These are phyloP conservation scores for Aristolochia californica DNA, from an alignment of 164 flowering plant species.

Conservation along the genomic window DNA sequence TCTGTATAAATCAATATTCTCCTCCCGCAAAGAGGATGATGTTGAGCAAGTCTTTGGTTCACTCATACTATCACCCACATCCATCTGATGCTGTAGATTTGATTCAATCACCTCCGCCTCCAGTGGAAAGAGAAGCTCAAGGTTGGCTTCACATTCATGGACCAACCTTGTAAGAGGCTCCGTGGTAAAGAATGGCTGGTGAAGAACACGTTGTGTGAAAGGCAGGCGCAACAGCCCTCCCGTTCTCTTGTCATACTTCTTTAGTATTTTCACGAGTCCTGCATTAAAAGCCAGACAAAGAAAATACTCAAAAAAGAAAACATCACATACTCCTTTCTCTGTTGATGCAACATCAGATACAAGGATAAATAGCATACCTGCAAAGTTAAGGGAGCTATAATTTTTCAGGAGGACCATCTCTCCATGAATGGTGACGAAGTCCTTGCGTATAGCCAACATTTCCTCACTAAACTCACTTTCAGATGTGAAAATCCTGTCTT, in stretches of 20 bases:
- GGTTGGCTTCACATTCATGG: conserved; percentile 68
- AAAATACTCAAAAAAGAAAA: background rate
- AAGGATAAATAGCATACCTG: conserved; percentile 30
- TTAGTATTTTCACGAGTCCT: conserved; percentile 80
- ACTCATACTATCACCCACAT: conserved; percentile 1
- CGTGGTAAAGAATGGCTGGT: conserved; percentile 74
- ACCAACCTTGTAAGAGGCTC: conserved; percentile 70
- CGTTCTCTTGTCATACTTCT: conserved; percentile 86
- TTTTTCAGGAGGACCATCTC: conserved; percentile 86
- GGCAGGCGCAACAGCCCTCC: conserved; percentile 63
- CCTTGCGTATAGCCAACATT: conserved; percentile 68
- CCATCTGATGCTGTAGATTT: conserved; percentile 10
- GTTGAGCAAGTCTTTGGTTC: conserved; percentile 8
- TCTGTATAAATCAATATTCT: conserved; percentile 39
- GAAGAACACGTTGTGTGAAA: conserved; percentile 58
- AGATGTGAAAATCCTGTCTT: conserved; percentile 29
- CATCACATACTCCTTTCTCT: background rate
- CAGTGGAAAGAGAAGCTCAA: conserved; percentile 68
- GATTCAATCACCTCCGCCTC: conserved; percentile 72
- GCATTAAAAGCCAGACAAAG: background rate
- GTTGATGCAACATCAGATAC: background rate
- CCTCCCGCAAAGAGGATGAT: conserved; percentile 30
- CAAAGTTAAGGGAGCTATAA: conserved; percentile 81
- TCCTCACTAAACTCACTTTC: conserved; percentile 65
- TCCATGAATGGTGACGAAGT: conserved; percentile 75